Evolutionary conservation across 345 rosid genomes (phyloP).

Genomic region (Eucalyptus sp.): DNA sequence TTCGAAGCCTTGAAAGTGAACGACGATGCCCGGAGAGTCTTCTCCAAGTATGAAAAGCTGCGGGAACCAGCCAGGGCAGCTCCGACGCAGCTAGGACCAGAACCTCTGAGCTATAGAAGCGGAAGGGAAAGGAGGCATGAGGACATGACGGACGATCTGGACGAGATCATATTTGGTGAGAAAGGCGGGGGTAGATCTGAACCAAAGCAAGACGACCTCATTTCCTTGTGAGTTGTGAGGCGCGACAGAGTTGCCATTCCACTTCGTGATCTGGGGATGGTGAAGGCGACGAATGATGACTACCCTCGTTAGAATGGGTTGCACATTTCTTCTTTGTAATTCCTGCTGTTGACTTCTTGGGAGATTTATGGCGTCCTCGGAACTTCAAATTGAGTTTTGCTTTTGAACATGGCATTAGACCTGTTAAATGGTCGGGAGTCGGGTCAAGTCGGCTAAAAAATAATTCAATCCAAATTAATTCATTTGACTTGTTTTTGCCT

Average conservation of each 20-base stretch:
- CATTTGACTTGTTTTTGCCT: too few species aligned
- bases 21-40: slow-evolving; percentile 60
- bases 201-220: slow-evolving; percentile 64
- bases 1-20: slow-evolving; percentile 78
- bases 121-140: slow-evolving; percentile 35
- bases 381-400: not conserved
- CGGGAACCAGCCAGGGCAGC: not conserved
- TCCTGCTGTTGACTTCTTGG: not conserved
- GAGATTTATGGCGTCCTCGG: not conserved
- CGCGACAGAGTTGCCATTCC: not conserved
- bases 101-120: slow-evolving; percentile 41
- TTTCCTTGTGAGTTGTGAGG: slow-evolving; percentile 48
- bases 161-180: slow-evolving; percentile 82
- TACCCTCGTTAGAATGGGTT: not conserved
- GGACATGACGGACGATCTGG: slow-evolving; percentile 86
- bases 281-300: not conserved
- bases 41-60: slow-evolving; percentile 54
- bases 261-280: not conserved
- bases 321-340: not conserved
- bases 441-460: not conserved
- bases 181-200: slow-evolving; percentile 31
- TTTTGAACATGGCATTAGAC: not conserved
- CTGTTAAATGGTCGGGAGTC: too few species aligned
- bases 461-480: too few species aligned
- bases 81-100: not conserved